Base-by-base conservation (phyloP, 371 early-diverging fungal genomes). In the Apophysomyces sp. region DNA sequence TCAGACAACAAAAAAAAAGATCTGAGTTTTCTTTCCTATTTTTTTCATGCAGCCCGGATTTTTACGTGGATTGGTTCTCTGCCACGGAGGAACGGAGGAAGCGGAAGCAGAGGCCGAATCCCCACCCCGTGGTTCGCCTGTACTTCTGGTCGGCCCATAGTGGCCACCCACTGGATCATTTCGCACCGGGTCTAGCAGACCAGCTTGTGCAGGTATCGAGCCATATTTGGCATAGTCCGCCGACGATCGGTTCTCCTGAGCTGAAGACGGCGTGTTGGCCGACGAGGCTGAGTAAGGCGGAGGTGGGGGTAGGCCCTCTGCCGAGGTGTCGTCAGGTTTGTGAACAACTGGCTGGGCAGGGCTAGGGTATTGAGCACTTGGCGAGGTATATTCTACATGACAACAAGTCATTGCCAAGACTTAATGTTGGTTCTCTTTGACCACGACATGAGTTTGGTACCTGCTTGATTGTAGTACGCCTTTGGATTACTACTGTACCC, bases 381-480 rank as follows among this genome's bases (percentile, higher is more conserved):
- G 49, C 11, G 49, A 44, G 11, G 49, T 44, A 21, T 44, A 44
- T 21, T 44, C 49, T 44, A 44, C 4, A 44, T 3, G 37, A 2
- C 37, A 37, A n/a, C n/a, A n/a, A n/a, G n/a, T n/a, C n/a, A 13
- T 34, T 4, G 34, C 3, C 3, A 8, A 34, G 8, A 13, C 13
- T 13, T 11, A 34, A 13, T 34, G 4, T 34, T 8, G 0, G 27
- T 21, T 21, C 9, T 9, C 21, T 44, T 18, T 18, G n/a, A 16
- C 1, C 16, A 7, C 24, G 21, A 44, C 2, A 9, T 3, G 8
- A n/a, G 16, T 8, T 2, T 44, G 49, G 9, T 44, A 58, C 67
- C 62, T 61, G 67, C 51, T 31, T 58, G 49, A 55, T 67, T 67
- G 31, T 67, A 67, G 12, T 62, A 67, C 6, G 60, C 54, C 39